Base-by-base conservation (phyloP, 2,329 filamentous ascomycete genomes). In the Fusarium sp. region DNA sequence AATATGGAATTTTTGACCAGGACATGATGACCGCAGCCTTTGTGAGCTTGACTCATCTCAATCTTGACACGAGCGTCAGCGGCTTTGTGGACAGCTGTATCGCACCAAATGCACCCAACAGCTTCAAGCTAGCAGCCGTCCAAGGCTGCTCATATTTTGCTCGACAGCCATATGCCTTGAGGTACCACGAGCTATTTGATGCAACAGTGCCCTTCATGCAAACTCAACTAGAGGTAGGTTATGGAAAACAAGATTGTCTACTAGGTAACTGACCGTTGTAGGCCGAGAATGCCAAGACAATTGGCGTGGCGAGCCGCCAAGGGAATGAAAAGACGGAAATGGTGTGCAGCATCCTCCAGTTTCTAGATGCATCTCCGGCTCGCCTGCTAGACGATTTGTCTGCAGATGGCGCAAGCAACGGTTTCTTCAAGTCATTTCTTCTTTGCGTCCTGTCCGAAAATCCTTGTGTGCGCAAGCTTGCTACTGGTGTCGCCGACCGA, bases 21-120 rank as follows among this genome's bases (percentile, higher is more conserved):
- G 82, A 88, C 55, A 79, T 89, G 68, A 86, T 88, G 75, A 88
- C 87, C 14, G 85, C 85, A 33, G 82, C 87, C 4, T 88, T 90
- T 70, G 86, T 90, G 52, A 87, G 84, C 70, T 75, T 90, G 36
- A 79, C 83, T 11, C 82, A 89, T 64, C 76, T 90, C 32, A 86
- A 84, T 67, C 81, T 86, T 50, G 84, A 88, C 44, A 78, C 79
- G 49, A 84, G 81, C 54, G 78, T 87, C 44, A 84, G 85, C 38
- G 80, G 79, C 19, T 78, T 90, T 13, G 78, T 82, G 4, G 80
- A 84, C 42, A 75, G 77, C 9, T 89, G 87, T 61, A 79, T 89
- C 42, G 78, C 82, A 32, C 73, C 81, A n/a, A 80, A 78, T 49
- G 78, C 87, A 2, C 86, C 87, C 9, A 75, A 80, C 48, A 80